Percentiles rank a stretch among this genome's conserved stretches.
Conservation (phyloP, 768 basidiomycete species). For the Chalciporus pseudorubinellus region DNA sequence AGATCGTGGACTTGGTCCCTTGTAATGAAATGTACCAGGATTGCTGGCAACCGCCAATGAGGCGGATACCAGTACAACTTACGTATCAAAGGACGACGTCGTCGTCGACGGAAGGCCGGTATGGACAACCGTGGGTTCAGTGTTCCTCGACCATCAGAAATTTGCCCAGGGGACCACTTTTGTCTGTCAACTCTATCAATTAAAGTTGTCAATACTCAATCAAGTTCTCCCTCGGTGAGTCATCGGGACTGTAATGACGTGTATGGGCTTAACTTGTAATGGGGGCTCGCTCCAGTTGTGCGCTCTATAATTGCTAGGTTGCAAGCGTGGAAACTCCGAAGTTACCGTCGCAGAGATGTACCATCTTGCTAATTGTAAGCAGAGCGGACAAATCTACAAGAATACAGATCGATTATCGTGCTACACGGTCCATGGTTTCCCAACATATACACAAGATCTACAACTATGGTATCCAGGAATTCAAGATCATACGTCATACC, state of each 20-base stretch:
- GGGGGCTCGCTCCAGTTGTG: constrained; percentile 1
- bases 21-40: neutral
- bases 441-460: constrained; percentile 16
- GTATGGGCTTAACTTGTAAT: constrained; percentile 5
- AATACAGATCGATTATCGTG: constrained; percentile 24
- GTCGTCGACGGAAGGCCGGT: neutral
- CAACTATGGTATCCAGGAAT: constrained; percentile 22
- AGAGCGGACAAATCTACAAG: constrained; percentile 17
- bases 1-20: neutral
- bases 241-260: constrained; percentile 15
- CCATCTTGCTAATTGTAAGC: constrained; percentile 8
- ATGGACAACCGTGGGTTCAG: constrained; percentile 13
- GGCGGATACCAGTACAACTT: neutral
- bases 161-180: neutral
- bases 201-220: neutral
- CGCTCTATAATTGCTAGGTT: constrained; percentile 23
- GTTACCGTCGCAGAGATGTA: constrained; percentile 9
- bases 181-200: constrained; percentile 8
- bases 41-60: neutral
- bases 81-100: constrained; percentile 3
- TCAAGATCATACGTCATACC: constrained; percentile 7
- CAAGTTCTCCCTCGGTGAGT: constrained; percentile 16
- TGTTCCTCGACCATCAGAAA: neutral
- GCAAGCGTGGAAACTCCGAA: constrained; percentile 12
- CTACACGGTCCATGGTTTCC: constrained; percentile 19